phyloP scores from a whole-genome alignment of 352 stramenopile species.

The Globisporangium irregulare region DNA sequence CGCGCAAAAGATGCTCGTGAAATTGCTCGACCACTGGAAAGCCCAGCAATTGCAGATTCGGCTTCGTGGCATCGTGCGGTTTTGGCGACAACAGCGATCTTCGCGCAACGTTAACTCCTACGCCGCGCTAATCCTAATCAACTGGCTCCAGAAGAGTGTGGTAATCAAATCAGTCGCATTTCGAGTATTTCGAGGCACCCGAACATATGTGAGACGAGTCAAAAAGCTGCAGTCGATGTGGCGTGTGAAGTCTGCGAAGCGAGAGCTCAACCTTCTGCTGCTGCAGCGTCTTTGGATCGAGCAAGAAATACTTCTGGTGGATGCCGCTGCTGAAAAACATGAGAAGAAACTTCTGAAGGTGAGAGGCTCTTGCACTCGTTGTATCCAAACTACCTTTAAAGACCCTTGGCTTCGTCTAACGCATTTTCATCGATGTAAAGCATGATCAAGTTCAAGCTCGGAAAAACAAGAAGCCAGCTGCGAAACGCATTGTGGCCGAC shows the following conservation, averaged over 20 bases:
- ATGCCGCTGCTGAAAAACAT: constrained; percentile 40
- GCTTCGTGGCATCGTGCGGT: constrained; percentile 37
- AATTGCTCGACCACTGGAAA: constrained; percentile 38
- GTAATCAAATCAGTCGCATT: constrained; percentile 50
- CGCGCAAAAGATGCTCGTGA: constrained; percentile 39
- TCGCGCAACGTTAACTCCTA: constrained; percentile 28
- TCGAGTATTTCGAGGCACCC: constrained; percentile 50
- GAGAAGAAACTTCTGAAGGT: constrained; percentile 38
- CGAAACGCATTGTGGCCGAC: constrained; percentile 3
- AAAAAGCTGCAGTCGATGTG: constrained; percentile 56
- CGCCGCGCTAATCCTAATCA: constrained; percentile 40
- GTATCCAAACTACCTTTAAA: not conserved
- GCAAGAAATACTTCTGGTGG: constrained; percentile 44
- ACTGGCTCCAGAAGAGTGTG: constrained; percentile 67
- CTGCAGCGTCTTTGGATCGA: constrained; percentile 51
- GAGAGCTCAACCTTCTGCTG: constrained; percentile 32
- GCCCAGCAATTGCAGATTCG: constrained; percentile 29
- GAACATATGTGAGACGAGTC: constrained; percentile 45
- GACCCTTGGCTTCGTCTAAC: not conserved
- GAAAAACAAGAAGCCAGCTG: constrained; percentile 18
- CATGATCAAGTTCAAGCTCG: constrained; percentile 11
- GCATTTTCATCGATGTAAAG: constrained; percentile 2
- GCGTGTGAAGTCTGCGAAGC: constrained; percentile 40
- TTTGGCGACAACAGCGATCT: constrained; percentile 44
- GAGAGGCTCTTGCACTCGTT: not conserved